A percentile compares a stretch with the other conserved stretches of the same genome.
Conservation (phyloP, 169 alveolate genomes). For the Babesia divergens region DNA sequence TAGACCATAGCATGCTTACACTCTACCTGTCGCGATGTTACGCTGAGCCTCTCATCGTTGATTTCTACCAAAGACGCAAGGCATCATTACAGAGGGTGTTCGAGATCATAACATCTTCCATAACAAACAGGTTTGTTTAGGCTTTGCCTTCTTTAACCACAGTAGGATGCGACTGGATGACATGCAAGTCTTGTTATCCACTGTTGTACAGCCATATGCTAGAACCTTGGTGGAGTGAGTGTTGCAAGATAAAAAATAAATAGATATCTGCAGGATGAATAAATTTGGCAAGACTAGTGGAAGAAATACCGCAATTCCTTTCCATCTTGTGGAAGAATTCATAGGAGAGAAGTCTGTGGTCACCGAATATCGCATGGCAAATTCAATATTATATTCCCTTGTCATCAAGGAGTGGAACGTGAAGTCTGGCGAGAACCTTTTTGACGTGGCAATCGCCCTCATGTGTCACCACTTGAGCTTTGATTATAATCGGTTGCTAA, state of each 20-base stretch:
- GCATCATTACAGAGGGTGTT: slow-evolving; percentile 23
- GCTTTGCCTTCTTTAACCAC: no score
- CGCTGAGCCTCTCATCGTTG: slow-evolving; percentile 38
- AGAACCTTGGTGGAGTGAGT: slow-evolving; percentile 22
- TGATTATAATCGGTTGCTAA: slow-evolving; percentile 2
- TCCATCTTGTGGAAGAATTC: slow-evolving; percentile 40
- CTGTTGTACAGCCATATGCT: slow-evolving; percentile 28
- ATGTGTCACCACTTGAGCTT: slow-evolving; percentile 29
- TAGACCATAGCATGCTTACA: slow-evolving; percentile 44
- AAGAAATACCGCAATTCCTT: slow-evolving; percentile 40
- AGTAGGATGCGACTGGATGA: slow-evolving; percentile 7
- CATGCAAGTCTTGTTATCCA: slow-evolving; percentile 7
- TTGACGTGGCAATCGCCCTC: slow-evolving; percentile 38
- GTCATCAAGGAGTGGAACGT: slow-evolving; percentile 49
- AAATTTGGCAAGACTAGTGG: slow-evolving; percentile 15
- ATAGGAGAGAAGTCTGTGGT: slow-evolving; percentile 47
- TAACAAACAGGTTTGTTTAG: slow-evolving; percentile 20
- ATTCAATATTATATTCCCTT: slow-evolving; percentile 19
- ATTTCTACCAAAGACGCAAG: slow-evolving; percentile 46
- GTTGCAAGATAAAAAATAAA: neutral
- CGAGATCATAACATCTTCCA: slow-evolving; percentile 35
- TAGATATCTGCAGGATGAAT: slow-evolving; percentile 25
- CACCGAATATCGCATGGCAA: slow-evolving; percentile 42
- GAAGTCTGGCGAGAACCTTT: slow-evolving; percentile 29
- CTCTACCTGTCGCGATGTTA: slow-evolving; percentile 25